These are phyloP conservation scores for Amphichorda felina DNA, from an alignment of 2,329 filamentous ascomycete species.

Conservation along the genomic window DNA sequence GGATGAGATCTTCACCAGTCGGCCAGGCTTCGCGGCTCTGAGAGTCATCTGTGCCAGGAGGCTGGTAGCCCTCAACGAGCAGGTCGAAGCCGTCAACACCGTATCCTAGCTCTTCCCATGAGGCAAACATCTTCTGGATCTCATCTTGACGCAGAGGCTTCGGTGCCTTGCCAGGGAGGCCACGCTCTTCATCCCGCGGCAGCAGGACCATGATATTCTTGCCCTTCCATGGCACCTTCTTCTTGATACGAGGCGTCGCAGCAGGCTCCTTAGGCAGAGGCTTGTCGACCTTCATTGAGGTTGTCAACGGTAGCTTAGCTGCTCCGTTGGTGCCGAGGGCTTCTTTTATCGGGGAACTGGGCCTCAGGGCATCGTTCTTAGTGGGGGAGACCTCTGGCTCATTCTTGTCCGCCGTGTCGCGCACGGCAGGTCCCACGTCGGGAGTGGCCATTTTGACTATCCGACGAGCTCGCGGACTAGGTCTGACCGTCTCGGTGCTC, in stretches of 20 bases:
- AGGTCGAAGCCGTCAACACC: constrained; percentile 57
- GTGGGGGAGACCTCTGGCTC: constrained; percentile 13
- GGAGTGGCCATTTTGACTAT: constrained; percentile 18
- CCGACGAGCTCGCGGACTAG: constrained; percentile 11
- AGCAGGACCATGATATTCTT: constrained; percentile 63
- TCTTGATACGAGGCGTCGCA: constrained; percentile 48
- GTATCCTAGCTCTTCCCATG: constrained; percentile 61
- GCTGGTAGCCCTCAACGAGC: constrained; percentile 28
- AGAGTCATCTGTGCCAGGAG: constrained; percentile 28
- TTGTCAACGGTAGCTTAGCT: constrained; percentile 18
- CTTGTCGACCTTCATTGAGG: constrained; percentile 21
- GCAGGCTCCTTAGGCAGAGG: constrained; percentile 24
- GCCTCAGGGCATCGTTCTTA: constrained; percentile 10
- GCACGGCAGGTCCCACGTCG: constrained; percentile 14
- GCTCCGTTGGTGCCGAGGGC: constrained; percentile 13
- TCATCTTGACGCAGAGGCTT: constrained; percentile 43
- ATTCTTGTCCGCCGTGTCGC: constrained; percentile 13
- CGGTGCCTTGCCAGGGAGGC: constrained; percentile 39
- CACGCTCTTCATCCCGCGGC: constrained; percentile 55
- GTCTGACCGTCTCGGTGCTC: constrained; percentile 44
- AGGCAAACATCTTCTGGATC: constrained; percentile 47
- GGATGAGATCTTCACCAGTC: constrained; percentile 40
- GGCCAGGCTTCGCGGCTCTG: constrained; percentile 64
- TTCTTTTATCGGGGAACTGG: constrained; percentile 10
- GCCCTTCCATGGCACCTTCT: constrained; percentile 63